Base-by-base conservation (phyloP, 1,284 basidiomycete genomes). In the Cryptococcus wingfieldii region DNA sequence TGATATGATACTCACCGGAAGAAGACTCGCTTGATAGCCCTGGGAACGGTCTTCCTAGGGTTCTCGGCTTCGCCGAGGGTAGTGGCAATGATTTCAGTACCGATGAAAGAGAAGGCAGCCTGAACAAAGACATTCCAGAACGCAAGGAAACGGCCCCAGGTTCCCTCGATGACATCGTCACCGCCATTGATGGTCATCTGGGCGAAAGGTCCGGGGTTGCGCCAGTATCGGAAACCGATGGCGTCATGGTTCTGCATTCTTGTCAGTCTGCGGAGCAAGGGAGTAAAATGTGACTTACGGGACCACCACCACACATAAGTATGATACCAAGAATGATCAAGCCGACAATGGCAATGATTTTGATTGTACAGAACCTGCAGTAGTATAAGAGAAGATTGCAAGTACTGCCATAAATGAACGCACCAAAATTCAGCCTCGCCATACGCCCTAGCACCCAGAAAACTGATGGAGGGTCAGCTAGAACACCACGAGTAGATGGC, bases 271-370 rank as follows among this genome's bases (percentile, higher is more conserved):
- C 12, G 28, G 5, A 16, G 46, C 23, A 28, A 14, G 8, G 16
- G 41, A n/a, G n/a, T 34, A 1, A 10, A 5, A 14, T 8, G 23
- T 10, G 14, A 47, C 46, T 47, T 31, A 47, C 46, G 1, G 86
- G 86, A 1, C 82, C 85, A 60, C 86, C 86, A 54, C 87, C 87
- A 18, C 86, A 81, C 65, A 87, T 85, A 52, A 89, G 80, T 55
- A 87, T 73, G 45, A 88, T 77, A 50, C 85, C 85, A 50, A 81
- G 76, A 52, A 88, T 67, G 59, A 87, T 82, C 50, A 69, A 39
- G 28, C 56, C 62, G 51, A 63, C 61, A 25, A 60, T 60, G 23
- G 62, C 60, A 44, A 68, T 44, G 42, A 69, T 63, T 54, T 71
- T 68, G 56, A 68, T 61, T 3, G 53, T 49, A 18, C 63, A 61